phyloP scores from a whole-genome alignment of 176 grass and related monocot genomes.

The Olyra latifolia region DNA sequence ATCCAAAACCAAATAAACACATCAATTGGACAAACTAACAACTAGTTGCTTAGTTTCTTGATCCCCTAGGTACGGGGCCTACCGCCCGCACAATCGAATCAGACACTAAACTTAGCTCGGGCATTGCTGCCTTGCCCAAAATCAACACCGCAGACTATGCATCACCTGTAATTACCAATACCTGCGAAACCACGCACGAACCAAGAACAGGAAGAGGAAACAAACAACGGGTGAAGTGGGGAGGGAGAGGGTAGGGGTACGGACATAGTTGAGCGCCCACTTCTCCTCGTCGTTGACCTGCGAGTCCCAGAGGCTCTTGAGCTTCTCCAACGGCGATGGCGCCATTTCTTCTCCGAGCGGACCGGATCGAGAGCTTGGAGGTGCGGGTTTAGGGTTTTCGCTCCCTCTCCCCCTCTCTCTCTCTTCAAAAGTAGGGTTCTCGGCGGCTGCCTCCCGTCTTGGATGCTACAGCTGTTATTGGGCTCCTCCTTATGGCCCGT shows the following conservation, averaged over 20 bases:
- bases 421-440: background rate
- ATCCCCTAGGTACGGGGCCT: background rate
- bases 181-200: background rate
- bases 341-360: conserved; percentile 38
- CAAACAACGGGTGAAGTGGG: too few species aligned
- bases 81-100: background rate
- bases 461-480: too few species aligned
- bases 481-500: too few species aligned
- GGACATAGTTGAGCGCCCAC: conserved; percentile 50
- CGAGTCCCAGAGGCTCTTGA: conserved; percentile 55
- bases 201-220: background rate
- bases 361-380: background rate
- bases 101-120: background rate
- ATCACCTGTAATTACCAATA: background rate
- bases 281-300: conserved; percentile 68
- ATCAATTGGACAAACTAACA: background rate
- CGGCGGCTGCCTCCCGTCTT: background rate
- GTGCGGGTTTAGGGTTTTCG: conserved; percentile 22
- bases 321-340: conserved; percentile 36
- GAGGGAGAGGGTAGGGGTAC: background rate
- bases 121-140: background rate
- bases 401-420: background rate
- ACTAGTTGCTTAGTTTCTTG: too few species aligned
- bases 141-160: background rate
- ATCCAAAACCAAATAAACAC: background rate